Evolutionary conservation across 2,329 filamentous ascomycete species (phyloP).

Genomic region (Sporothrix globosa): DNA sequence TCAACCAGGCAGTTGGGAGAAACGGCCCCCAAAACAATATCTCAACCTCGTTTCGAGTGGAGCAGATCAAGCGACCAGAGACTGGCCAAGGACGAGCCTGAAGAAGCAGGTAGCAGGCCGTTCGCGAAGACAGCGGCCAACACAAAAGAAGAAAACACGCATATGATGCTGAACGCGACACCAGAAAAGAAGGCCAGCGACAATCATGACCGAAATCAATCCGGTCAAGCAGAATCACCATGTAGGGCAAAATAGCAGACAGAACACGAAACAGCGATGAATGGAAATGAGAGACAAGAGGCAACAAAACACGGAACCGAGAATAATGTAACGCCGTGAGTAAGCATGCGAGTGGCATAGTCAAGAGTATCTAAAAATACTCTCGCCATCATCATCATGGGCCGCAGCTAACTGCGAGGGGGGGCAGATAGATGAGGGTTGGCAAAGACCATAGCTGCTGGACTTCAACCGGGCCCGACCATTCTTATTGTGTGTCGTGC

Average conservation of each 20-base stretch:
- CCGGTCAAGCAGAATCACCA: not conserved
- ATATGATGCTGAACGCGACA: not conserved
- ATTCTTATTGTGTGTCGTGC: not conserved
- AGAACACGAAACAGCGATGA: not conserved
- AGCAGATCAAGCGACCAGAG: conserved; percentile 19
- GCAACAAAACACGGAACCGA: conserved; percentile 9
- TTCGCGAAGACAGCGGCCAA: not conserved
- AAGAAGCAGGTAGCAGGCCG: not conserved
- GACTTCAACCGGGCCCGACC: not conserved
- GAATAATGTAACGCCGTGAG: not conserved
- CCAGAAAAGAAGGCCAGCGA: too few species aligned
- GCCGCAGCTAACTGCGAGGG: not conserved
- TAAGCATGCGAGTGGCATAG: conserved; percentile 11
- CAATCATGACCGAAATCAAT: too few species aligned
- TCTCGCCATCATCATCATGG: not conserved
- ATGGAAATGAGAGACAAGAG: not conserved
- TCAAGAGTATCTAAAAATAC: conserved; percentile 11
- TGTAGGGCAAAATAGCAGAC: not conserved
- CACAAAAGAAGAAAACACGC: not conserved
- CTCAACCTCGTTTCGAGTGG: not conserved
- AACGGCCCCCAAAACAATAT: conserved; percentile 34
- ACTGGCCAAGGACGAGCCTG: conserved; percentile 5
- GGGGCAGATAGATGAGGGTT: too few species aligned
- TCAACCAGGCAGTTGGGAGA: conserved; percentile 34
- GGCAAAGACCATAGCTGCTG: not conserved